Percentiles rank a stretch among this genome's conserved stretches.
These are phyloP conservation scores for Lolium perenne DNA, from an alignment of 176 grass and related monocot species.

Conservation along the genomic window DNA sequence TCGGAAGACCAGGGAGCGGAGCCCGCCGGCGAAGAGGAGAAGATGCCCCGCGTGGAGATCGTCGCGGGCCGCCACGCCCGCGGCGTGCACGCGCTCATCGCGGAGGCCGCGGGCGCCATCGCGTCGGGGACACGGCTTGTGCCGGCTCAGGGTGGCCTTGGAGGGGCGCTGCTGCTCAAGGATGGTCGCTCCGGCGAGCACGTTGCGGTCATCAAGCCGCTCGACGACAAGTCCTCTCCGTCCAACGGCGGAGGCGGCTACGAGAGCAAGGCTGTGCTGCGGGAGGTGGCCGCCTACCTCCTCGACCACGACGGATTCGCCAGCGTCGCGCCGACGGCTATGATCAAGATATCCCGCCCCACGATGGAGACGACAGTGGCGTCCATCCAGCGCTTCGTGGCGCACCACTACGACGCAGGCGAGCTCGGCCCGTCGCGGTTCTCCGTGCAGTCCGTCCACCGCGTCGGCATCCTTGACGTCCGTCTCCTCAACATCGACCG, in stretches of 20 bases:
- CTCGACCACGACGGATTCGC: constrained; percentile 85
- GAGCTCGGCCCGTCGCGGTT: constrained; percentile 89
- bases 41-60: constrained; percentile 64
- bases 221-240: constrained; percentile 36
- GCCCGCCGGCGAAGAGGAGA: neutral
- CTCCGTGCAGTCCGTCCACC: constrained; percentile 75
- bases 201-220: constrained; percentile 82
- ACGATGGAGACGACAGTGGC: constrained; percentile 45
- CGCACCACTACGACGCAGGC: constrained; percentile 82
- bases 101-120: constrained; percentile 64
- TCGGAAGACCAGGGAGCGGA: neutral
- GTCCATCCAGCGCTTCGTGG: constrained; percentile 83
- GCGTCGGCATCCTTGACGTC: constrained; percentile 88
- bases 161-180: constrained; percentile 61
- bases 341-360: constrained; percentile 71
- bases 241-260: neutral
- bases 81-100: constrained; percentile 68
- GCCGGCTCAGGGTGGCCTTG: constrained; percentile 55
- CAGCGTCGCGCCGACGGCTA: constrained; percentile 74
- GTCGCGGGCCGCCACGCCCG: constrained; percentile 49
- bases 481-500: constrained; percentile 96
- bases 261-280: constrained; percentile 52
- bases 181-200: constrained; percentile 58
- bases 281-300: constrained; percentile 90
- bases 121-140: constrained; percentile 60